phyloP scores from a whole-genome alignment of 2,329 filamentous ascomycete species.

The Fusarium albosuccineum region DNA sequence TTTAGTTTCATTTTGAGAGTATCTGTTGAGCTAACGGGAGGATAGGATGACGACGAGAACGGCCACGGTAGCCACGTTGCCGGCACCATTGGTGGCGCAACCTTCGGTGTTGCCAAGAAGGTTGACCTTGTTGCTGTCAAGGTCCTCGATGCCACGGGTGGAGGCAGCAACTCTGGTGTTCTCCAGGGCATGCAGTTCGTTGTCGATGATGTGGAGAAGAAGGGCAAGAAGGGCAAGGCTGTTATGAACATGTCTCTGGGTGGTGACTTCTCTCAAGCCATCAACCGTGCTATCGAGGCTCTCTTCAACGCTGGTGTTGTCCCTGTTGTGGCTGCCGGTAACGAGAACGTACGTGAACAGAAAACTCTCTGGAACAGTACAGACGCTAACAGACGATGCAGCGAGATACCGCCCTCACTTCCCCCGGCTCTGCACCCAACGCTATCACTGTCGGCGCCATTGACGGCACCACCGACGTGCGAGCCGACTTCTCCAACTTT shows the following conservation, averaged over 20 bases:
- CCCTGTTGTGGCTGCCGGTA: conserved; percentile 71
- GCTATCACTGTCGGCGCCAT: conserved; percentile 73
- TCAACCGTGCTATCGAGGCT: conserved; percentile 68
- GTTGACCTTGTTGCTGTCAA: conserved; percentile 68
- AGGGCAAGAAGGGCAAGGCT: conserved; percentile 62
- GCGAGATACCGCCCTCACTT: conserved; percentile 63
- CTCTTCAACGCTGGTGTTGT: conserved; percentile 65
- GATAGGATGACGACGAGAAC: conserved; percentile 66
- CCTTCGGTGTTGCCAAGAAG: conserved; percentile 69
- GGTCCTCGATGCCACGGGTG: conserved; percentile 64
- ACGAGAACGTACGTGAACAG: conserved; percentile 59
- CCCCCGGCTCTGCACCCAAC: conserved; percentile 66
- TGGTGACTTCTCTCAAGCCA: conserved; percentile 60
- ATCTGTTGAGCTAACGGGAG: conserved; percentile 12
- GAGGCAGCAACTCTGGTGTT: conserved; percentile 57
- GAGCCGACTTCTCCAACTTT: conserved; percentile 71
- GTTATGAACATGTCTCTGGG: conserved; percentile 76
- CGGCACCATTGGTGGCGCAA: conserved; percentile 71
- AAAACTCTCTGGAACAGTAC: neutral
- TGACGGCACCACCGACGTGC: conserved; percentile 62
- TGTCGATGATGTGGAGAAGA: conserved; percentile 58
- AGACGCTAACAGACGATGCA: conserved; percentile 34
- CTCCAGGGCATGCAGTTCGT: conserved; percentile 72
- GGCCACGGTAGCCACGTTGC: conserved; percentile 75
- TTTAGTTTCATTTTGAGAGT: neutral